Evolutionary conservation across 768 basidiomycete genomes (phyloP), one percentile per base, ranked within the genome.

Genomic region (Naematelia aurantialba): DNA sequence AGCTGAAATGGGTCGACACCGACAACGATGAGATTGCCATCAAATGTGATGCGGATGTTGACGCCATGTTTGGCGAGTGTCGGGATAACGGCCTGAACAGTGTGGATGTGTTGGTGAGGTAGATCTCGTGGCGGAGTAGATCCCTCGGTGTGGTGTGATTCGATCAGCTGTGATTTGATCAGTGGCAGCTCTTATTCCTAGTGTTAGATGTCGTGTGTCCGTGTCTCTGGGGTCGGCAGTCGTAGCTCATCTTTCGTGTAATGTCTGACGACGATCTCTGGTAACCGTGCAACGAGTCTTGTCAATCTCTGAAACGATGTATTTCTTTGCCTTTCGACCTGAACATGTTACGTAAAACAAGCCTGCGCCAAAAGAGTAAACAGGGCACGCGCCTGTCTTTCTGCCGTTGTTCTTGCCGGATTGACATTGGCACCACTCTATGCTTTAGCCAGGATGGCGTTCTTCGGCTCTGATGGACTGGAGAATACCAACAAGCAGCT

Each of bases 391-490:
- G 34, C 34, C 34, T 39, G 34, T 8, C 17, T 39, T 39, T 39
- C n/a, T n/a, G n/a, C n/a, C n/a, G n/a, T n/a, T n/a, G n/a, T n/a
- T n/a, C n/a, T n/a, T n/a, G n/a, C n/a, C n/a, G n/a, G n/a, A n/a
- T n/a, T n/a, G n/a, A n/a, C n/a, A n/a, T n/a, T n/a, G n/a, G n/a
- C n/a, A n/a, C n/a, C n/a, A n/a, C n/a, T n/a, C n/a, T n/a, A n/a
- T n/a, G n/a, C n/a, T n/a, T n/a, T n/a, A n/a, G 8, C 17, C 31
- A 50, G 27, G 45, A 76, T 76, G 75, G 61, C 75, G 26, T 72
- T 74, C 62, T 68, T 76, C 48, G 77, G 77, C 2, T 54, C 68
- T 44, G 73, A 70, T 54, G 74, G 66, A 24, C 61, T 68, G 13
- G 74, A 76, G 42, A 60, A 66, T 27, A 61, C 73, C 56, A 55